Percentiles rank a stretch among this genome's conserved stretches.
Conservation (phyloP, 805 yeast species). For the Saccharomyces kudriavzevii region DNA sequence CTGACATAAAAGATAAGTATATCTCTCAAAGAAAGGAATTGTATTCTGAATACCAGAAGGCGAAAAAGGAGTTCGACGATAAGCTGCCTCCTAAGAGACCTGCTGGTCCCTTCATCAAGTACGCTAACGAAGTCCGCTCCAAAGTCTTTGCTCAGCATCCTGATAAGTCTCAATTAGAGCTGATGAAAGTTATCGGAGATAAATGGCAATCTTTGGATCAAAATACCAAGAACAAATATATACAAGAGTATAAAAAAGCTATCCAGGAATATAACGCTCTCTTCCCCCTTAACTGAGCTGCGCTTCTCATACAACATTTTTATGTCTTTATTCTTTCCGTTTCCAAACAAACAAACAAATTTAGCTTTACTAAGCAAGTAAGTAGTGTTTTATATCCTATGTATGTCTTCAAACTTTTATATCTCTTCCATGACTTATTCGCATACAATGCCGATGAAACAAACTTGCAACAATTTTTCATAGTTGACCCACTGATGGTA, state of each 20-base stretch:
- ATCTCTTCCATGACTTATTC: background rate
- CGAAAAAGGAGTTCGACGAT: conserved; percentile 4
- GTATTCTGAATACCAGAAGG: conserved; percentile 10
- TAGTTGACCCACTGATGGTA: conserved; percentile 78
- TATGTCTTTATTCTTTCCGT: background rate
- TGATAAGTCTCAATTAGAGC: conserved; percentile 11
- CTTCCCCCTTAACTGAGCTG: background rate
- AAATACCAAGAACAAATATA: conserved; percentile 17
- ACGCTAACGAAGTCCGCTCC: conserved; percentile 15
- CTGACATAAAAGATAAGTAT: conserved; percentile 65
- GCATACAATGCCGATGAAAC: conserved; percentile 55
- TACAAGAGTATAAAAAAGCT: conserved; percentile 23
- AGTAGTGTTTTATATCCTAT: background rate
- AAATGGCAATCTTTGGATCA: conserved; percentile 21
- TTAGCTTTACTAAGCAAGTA: background rate
- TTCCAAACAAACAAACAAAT: background rate
- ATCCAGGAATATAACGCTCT: conserved; percentile 16
- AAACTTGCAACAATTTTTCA: conserved; percentile 70
- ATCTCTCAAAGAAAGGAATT: conserved; percentile 36
- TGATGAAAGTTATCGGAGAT: conserved; percentile 18
- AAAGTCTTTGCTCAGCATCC: conserved; percentile 12
- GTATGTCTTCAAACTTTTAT: background rate
- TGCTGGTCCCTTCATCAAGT: conserved; percentile 22
- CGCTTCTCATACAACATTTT: background rate
- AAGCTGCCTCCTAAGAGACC: conserved; percentile 27